phyloP scores from a whole-genome alignment of 2,329 filamentous ascomycete genomes.

The Pseudogymnoascus sp. region DNA sequence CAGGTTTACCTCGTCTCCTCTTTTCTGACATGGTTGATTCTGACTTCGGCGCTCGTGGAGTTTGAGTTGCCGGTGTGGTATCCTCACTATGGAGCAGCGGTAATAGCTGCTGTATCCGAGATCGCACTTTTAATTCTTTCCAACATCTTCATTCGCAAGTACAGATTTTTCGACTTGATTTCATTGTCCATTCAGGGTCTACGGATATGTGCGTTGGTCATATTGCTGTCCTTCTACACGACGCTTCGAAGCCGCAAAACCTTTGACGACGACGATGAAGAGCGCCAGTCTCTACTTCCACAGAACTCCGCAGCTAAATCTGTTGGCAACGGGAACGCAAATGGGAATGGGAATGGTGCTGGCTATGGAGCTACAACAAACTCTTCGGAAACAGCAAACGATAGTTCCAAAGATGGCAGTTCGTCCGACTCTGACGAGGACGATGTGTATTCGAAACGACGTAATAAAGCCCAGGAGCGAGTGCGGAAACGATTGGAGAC shows the following conservation, averaged over 20 bases:
- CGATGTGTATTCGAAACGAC: conserved; percentile 38
- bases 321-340: conserved; percentile 22
- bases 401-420: conserved; percentile 11
- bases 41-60: conserved; percentile 47
- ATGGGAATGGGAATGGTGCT: conserved; percentile 18
- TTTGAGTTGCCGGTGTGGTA: conserved; percentile 47
- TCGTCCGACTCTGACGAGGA: conserved; percentile 15
- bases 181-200: conserved; percentile 20
- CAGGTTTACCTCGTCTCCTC: conserved; percentile 52
- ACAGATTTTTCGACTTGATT: conserved; percentile 19
- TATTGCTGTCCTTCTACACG: conserved; percentile 29
- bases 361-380: not conserved
- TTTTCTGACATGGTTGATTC: conserved; percentile 53
- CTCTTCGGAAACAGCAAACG: conserved; percentile 8
- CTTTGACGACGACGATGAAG: conserved; percentile 40
- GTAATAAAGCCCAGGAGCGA: conserved; percentile 46
- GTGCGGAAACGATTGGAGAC: conserved; percentile 63
- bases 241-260: conserved; percentile 20
- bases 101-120: conserved; percentile 50
- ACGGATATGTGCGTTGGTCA: conserved; percentile 26
- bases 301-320: conserved; percentile 31
- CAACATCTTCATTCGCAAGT: conserved; percentile 17
- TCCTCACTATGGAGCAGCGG: conserved; percentile 55
- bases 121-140: conserved; percentile 35
- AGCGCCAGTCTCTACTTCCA: conserved; percentile 49